Base-by-base conservation (phyloP, 1,284 basidiomycete genomes). In the Trametes pubescens region DNA sequence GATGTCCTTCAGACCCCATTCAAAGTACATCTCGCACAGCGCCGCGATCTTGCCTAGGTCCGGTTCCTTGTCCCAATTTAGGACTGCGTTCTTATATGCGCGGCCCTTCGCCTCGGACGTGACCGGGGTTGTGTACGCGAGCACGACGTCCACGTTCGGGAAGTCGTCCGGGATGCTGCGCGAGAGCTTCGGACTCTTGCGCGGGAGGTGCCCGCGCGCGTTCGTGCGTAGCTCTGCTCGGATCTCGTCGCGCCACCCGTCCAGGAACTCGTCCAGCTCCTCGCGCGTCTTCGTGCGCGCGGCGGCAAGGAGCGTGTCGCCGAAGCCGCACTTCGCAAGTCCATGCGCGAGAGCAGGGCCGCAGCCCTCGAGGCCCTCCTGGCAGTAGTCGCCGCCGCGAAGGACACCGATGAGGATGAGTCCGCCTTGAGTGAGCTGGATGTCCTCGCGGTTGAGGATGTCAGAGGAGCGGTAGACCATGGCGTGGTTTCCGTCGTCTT, bases 381-480 rank as follows among this genome's bases (percentile, higher is more conserved):
- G 85, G 59, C 92, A 86, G 72, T 98, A 99, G 77, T 99, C 97
- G 0, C 96, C 97, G 0, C 96, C 96, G 11, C 89, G 87, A 69
- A 97, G 82, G 4, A 98, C 81, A 0, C 91, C 96, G 49, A 97
- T 89, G 24, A 98, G 85, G 48, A 98, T 90, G 72, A 96, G 82
- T 0, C 92, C 95, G 34, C 90, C 85, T 2, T 87, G 84, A 43
- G 86, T 87, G 64, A 97, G 83, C 48, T 81, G 74, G 37, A 94
- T 81, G 18, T 86, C 81, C 0, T 81, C 77, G 68, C 88, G 79
- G 0, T 77, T 71, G 18, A 77, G 75, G 51, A 94, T 84, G 58
- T 86, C 84, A 0, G 79, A 71, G 0, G 87, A 76, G 2, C 78
- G 79, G 75, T 89, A 96, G 2, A 91, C 83, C 65, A 87, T 84